Conservation (phyloP, 805 yeast species). For the Ogataea thermomethanolica region DNA sequence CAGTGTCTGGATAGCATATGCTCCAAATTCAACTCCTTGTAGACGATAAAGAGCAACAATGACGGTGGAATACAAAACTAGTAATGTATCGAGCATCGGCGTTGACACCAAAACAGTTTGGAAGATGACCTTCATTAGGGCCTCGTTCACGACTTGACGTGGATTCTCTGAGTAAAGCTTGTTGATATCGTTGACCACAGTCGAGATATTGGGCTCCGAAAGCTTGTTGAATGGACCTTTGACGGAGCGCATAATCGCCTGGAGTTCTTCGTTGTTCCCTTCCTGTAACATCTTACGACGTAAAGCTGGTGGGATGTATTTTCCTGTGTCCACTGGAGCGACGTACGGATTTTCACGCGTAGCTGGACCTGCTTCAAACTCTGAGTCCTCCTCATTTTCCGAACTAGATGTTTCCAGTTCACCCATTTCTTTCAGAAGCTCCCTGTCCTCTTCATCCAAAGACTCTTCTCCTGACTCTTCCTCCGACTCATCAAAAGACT, state of each 20-base stretch:
- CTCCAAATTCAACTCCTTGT: constrained; percentile 90
- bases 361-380: constrained; percentile 28
- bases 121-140: constrained; percentile 57
- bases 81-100: constrained; percentile 71
- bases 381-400: constrained; percentile 17
- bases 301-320: constrained; percentile 86
- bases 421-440: constrained; percentile 31
- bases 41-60: constrained; percentile 69
- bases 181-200: constrained; percentile 68
- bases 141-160: constrained; percentile 74
- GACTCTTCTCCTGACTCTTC: constrained; percentile 23
- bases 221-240: constrained; percentile 84
- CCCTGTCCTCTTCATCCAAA: constrained; percentile 30
- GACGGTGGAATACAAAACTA: constrained; percentile 74
- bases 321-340: constrained; percentile 49
- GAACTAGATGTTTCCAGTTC: constrained; percentile 24
- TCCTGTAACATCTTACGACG: constrained; percentile 48
- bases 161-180: constrained; percentile 62
- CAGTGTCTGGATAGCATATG: constrained; percentile 70
- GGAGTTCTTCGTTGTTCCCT: constrained; percentile 41
- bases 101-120: constrained; percentile 64
- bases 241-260: constrained; percentile 54
- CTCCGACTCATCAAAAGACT: constrained; percentile 10
- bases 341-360: constrained; percentile 71
- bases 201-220: constrained; percentile 79